These are phyloP conservation scores for Phytophthora macrochlamydospora DNA, from an alignment of 352 stramenopile genomes.

Conservation along the genomic window DNA sequence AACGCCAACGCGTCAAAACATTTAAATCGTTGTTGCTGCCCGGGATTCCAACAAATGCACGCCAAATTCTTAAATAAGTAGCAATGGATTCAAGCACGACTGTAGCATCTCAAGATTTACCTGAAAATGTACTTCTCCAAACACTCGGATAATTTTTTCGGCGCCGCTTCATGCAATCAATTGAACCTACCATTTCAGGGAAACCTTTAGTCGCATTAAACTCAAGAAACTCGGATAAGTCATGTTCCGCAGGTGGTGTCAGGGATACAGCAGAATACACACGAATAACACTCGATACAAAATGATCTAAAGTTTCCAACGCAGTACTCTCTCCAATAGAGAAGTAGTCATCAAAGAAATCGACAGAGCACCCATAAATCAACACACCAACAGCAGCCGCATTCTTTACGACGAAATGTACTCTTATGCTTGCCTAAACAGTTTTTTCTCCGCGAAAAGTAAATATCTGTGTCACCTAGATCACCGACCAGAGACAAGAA, in stretches of 20 bases:
- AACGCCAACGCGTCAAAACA: too few relatives aligned
- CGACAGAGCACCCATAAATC: not conserved
- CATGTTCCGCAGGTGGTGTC: not conserved
- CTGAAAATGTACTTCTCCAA: too few relatives aligned
- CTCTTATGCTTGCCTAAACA: constrained; percentile 4
- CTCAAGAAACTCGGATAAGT: not conserved
- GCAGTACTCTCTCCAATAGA: constrained; percentile 4
- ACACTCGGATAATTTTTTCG: too few relatives aligned
- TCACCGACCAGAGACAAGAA: not conserved
- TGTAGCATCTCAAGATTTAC: too few relatives aligned
- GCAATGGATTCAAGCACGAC: too few relatives aligned
- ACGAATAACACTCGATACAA: not conserved
- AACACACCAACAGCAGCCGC: constrained; percentile 1
- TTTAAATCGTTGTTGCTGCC: too few relatives aligned
- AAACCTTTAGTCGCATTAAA: constrained; percentile 8
- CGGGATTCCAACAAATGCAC: too few relatives aligned
- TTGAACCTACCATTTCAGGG: constrained; percentile 5
- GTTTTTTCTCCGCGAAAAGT: constrained; percentile 8
- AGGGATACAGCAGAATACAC: not conserved
- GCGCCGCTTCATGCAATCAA: not conserved
- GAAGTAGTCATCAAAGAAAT: constrained; percentile 5
- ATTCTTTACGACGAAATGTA: constrained; percentile 1
- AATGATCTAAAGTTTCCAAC: not conserved
- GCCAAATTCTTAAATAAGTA: too few relatives aligned
- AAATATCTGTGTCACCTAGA: not conserved